A percentile compares a stretch with the other conserved stretches of the same genome.
Conservation (phyloP, 331 rosid genomes). For the Quercus phellos region DNA sequence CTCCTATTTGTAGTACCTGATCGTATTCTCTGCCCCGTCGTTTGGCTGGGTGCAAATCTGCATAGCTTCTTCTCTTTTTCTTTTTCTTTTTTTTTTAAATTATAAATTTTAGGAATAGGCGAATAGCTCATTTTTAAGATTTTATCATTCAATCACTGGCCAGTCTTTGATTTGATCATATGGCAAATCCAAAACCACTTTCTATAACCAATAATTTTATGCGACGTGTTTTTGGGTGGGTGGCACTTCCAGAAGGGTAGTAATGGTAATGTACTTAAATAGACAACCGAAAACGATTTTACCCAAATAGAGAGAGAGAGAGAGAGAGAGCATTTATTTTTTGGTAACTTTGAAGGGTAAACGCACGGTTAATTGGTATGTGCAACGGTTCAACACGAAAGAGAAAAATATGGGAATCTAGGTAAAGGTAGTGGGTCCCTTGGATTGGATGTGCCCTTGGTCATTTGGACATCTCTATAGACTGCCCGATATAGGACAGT, state of each 20-base stretch:
- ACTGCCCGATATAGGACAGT: too few relatives aligned
- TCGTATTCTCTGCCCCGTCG: too few relatives aligned
- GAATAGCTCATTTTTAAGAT: too few relatives aligned
- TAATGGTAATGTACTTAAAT: neutral
- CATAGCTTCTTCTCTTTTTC: too few relatives aligned
- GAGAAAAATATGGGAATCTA: too few relatives aligned
- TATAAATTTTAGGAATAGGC: too few relatives aligned
- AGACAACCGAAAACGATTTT: neutral
- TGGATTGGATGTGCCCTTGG: neutral
- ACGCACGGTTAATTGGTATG: neutral
- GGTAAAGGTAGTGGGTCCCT: neutral
- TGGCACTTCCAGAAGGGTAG: neutral
- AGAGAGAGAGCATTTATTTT: neutral
- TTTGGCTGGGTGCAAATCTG: too few relatives aligned
- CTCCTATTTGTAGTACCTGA: too few relatives aligned
- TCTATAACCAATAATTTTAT: neutral
- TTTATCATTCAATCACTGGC: too few relatives aligned
- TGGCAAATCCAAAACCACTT: too few relatives aligned
- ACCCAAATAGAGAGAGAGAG: neutral
- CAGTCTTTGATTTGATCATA: too few relatives aligned
- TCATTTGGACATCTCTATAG: neutral
- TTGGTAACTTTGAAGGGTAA: neutral
- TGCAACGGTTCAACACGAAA: neutral
- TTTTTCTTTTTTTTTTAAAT: too few relatives aligned
- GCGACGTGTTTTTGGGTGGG: neutral